Percentiles rank a stretch among this genome's conserved stretches.
Conservation (phyloP, 495 filamentous ascomycete species). For the Penicillium waksmanii region DNA sequence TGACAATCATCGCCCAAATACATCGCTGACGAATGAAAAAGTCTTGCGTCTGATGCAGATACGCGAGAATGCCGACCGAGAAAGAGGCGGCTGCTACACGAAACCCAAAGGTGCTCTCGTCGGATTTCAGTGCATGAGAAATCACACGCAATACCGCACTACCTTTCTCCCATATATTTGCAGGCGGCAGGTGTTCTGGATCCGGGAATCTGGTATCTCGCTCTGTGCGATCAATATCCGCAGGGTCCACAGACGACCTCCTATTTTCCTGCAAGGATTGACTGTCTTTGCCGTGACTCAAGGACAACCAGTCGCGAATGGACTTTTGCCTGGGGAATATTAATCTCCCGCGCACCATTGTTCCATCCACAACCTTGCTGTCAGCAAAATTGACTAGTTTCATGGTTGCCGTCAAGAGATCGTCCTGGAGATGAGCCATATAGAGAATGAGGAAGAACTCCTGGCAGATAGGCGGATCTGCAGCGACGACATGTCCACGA, state of each 20-base stretch:
- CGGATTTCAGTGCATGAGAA: slow-evolving; percentile 34
- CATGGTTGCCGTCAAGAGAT: slow-evolving; percentile 32
- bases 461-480: slow-evolving; percentile 32
- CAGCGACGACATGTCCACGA: neutral
- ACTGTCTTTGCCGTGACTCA: slow-evolving; percentile 15
- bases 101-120: slow-evolving; percentile 62
- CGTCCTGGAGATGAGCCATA: slow-evolving; percentile 41
- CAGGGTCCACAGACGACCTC: slow-evolving; percentile 27
- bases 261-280: slow-evolving; percentile 15
- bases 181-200: slow-evolving; percentile 73
- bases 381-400: slow-evolving; percentile 69
- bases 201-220: slow-evolving; percentile 42
- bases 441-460: slow-evolving; percentile 42
- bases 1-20: slow-evolving; percentile 79
- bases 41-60: slow-evolving; percentile 62
- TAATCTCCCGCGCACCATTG: slow-evolving; percentile 60
- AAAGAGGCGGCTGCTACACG: slow-evolving; percentile 71
- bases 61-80: slow-evolving; percentile 69
- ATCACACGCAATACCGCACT: slow-evolving; percentile 35
- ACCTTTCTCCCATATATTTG: slow-evolving; percentile 61
- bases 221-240: slow-evolving; percentile 12
- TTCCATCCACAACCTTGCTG: slow-evolving; percentile 51
- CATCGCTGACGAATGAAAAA: slow-evolving; percentile 73
- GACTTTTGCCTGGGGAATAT: slow-evolving; percentile 62
- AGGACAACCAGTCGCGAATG: slow-evolving; percentile 46